Base-by-base conservation (phyloP, 108 stramenopile genomes). In the Nitzschia sp. region DNA sequence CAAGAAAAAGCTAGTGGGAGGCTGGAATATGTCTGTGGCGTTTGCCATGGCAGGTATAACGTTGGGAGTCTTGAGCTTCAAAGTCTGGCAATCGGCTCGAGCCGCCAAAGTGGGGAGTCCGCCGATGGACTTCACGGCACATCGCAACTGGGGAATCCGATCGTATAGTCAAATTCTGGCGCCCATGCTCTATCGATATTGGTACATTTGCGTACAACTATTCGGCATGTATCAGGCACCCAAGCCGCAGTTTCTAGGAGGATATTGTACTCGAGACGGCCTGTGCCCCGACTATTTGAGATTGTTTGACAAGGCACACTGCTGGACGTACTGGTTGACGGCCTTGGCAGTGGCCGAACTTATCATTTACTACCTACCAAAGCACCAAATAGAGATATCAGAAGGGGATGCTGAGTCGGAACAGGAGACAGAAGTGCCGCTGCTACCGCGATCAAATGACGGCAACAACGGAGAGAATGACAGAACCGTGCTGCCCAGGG, bases 81-180 rank as follows among this genome's bases (percentile, higher is more conserved):
- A 75, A 69, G 49, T 58, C 11, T 69, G 56, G 66, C 42, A 54
- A 33, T 64, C 69, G 32, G 78, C 78, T 0, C 71, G 59, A 33
- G 33, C 53, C 1, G 47, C 36, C 42, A 54, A 64, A 33, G 21
- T 26, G 2, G 38, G 38, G 6, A 46, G 26, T 23, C 6, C 2
- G 2, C 21, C 46, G 9, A 36, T n/a, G 42, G 61, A 62, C 25
- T 62, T 45, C 26, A 62, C 61, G 1, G n/a, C 61, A 28, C 79
- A 80, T 56, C 64, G 64, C 24, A 76, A 75, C 47, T 80, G 65
- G 64, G 79, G 64, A 1, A 76, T 80, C 48, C 74, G 79, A 28
- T 56, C 61, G 17, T 71, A 61, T 38, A 67, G 74, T 29, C 79
- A 80, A 45, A 68, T 80, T 28, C 29, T 75, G 35, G 74, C 79